Evolutionary conservation across 495 filamentous ascomycete genomes (phyloP).

Genomic region (Xylaria intraflava): DNA sequence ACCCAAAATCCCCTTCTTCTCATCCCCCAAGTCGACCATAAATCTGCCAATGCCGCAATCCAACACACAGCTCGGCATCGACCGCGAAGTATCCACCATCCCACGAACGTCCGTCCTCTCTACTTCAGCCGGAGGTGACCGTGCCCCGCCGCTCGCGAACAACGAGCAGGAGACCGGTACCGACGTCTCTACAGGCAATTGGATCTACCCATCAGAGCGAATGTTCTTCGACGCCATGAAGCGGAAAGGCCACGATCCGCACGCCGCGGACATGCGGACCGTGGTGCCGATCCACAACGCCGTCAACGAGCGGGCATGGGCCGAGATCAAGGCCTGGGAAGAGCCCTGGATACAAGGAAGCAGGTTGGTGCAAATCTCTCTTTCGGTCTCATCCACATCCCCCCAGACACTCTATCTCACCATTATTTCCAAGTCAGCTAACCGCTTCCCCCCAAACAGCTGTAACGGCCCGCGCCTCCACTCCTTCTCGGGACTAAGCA

Average conservation of each 20-base stretch:
- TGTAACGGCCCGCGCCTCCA: conserved; percentile 79
- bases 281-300: conserved; percentile 98
- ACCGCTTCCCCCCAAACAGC: conserved; percentile 20
- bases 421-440: background rate
- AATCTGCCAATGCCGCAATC: background rate
- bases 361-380: conserved; percentile 25
- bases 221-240: conserved; percentile 95
- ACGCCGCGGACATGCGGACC: conserved; percentile 67
- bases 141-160: conserved; percentile 56
- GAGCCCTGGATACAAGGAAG: conserved; percentile 49
- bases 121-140: conserved; percentile 28
- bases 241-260: conserved; percentile 62
- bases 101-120: conserved; percentile 53
- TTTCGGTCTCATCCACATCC: background rate
- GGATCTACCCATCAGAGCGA: conserved; percentile 93
- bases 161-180: conserved; percentile 63
- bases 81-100: conserved; percentile 77
- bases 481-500: conserved; percentile 72
- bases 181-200: conserved; percentile 65
- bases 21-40: conserved; percentile 10
- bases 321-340: conserved; percentile 83
- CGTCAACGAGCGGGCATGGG: conserved; percentile 85
- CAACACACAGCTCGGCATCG: conserved; percentile 39
- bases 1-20: conserved; percentile 28
- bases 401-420: too few species aligned